Conservation (phyloP, 129 eudicot species). For the Silybum marianum region DNA sequence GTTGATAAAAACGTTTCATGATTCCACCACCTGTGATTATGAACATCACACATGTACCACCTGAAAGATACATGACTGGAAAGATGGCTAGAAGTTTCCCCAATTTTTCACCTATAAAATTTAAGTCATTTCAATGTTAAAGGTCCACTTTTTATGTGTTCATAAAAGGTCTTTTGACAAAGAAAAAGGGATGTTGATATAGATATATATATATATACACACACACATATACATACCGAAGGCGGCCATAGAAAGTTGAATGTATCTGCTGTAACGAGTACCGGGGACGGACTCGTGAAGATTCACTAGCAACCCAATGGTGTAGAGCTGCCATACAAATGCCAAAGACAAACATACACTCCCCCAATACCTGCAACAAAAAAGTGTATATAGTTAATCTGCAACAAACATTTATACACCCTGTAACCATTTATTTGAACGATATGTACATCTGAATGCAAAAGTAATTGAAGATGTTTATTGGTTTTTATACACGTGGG, state of each 20-base stretch:
- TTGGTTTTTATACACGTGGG: too few species aligned
- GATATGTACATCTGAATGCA: too few species aligned
- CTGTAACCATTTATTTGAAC: too few species aligned
- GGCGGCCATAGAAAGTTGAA: slow-evolving; percentile 51
- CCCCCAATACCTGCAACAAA: slow-evolving; percentile 55
- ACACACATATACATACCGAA: slow-evolving; percentile 40
- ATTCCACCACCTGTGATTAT: slow-evolving; percentile 50
- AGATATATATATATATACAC: too few species aligned
- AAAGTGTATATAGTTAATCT: too few species aligned
- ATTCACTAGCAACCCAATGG: slow-evolving; percentile 50
- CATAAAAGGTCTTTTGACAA: neutral
- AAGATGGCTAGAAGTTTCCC: slow-evolving; percentile 55
- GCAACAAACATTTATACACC: too few species aligned
- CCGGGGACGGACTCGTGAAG: slow-evolving; percentile 54
- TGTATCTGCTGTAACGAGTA: slow-evolving; percentile 64
- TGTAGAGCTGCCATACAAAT: slow-evolving; percentile 62
- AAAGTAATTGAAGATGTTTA: too few species aligned
- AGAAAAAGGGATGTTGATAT: neutral
- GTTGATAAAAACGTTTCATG: slow-evolving; percentile 35
- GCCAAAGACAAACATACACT: slow-evolving; percentile 36
- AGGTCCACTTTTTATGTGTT: neutral
- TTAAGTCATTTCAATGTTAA: neutral
- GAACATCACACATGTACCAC: slow-evolving; percentile 54
- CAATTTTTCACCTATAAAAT: slow-evolving; percentile 49
- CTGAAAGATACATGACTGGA: slow-evolving; percentile 63